Evolutionary conservation across 2,329 filamentous ascomycete genomes (phyloP).

Genomic region (Pestalotiopsis fici): DNA sequence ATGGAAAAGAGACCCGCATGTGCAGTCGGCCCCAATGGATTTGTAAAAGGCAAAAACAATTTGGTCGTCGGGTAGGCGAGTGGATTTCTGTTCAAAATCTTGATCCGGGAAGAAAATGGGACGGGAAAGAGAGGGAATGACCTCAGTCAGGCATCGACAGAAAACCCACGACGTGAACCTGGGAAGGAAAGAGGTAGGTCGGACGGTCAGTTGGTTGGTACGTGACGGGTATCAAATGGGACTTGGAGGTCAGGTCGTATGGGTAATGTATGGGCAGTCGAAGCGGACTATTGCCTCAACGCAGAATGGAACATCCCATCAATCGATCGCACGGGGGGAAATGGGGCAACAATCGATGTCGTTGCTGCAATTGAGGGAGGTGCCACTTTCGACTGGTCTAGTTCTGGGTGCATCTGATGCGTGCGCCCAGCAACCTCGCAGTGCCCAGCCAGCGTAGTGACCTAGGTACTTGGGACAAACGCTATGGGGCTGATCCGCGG

Average conservation of each 20-base stretch:
- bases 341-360: neutral
- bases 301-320: neutral
- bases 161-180: neutral
- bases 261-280: neutral
- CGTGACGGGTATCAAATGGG: neutral
- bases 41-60: conserved; percentile 10
- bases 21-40: conserved; percentile 16
- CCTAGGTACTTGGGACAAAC: neutral
- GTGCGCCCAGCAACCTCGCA: neutral
- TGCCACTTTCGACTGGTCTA: no score
- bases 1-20: conserved; percentile 9
- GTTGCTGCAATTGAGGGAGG: neutral
- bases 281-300: neutral
- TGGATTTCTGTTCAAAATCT: neutral
- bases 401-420: no score
- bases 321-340: neutral
- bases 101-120: neutral
- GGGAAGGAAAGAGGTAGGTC: neutral
- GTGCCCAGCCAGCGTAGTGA: neutral
- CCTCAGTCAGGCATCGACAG: conserved; percentile 3
- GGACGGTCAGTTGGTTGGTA: neutral
- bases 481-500: neutral
- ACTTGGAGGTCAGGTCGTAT: neutral
- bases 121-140: neutral
- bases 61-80: conserved; percentile 7